phyloP scores from a whole-genome alignment of 23 red algal genomes.

The Chondrus crispus region DNA sequence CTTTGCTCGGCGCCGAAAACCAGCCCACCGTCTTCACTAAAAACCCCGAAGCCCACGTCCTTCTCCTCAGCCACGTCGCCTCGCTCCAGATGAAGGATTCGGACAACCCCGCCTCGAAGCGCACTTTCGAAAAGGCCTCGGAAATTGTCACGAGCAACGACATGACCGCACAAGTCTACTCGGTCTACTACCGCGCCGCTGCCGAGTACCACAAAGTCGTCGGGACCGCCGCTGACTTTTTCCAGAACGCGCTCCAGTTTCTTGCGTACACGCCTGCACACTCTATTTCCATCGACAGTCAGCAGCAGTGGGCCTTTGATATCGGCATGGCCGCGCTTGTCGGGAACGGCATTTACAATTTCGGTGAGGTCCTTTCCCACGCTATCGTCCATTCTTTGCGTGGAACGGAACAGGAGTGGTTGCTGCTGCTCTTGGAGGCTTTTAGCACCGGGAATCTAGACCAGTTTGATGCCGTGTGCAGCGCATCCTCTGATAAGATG shows the following conservation, averaged over 20 bases:
- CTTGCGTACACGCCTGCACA: conserved; percentile 82
- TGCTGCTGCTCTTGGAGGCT: conserved; percentile 65
- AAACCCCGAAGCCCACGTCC: conserved; percentile 60
- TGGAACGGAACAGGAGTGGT: conserved; percentile 75
- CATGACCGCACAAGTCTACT: conserved; percentile 74
- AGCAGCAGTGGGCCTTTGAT: conserved; percentile 91
- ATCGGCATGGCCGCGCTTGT: conserved; percentile 91
- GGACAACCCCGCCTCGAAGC: conserved; percentile 52
- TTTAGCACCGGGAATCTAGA: conserved; percentile 75
- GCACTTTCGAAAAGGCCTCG: conserved; percentile 34
- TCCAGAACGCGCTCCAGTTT: conserved; percentile 84
- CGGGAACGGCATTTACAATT: conserved; percentile 94
- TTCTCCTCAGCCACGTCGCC: conserved; percentile 70
- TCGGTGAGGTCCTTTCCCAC: conserved; percentile 92
- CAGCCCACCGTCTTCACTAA: conserved; percentile 21
- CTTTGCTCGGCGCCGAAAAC: conserved; percentile 14
- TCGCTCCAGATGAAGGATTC: conserved; percentile 61
- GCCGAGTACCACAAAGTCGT: conserved; percentile 93
- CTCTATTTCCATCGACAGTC: conserved; percentile 30
- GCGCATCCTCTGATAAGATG: conserved; percentile 39
- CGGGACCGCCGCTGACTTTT: conserved; percentile 90
- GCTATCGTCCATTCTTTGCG: conserved; percentile 72
- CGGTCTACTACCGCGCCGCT: conserved; percentile 81
- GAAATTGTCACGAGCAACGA: conserved; percentile 39
- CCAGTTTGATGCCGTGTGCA: conserved; percentile 61